phyloP scores from a whole-genome alignment of 2,329 filamentous ascomycete genomes.

The Neofusicoccum ribis region DNA sequence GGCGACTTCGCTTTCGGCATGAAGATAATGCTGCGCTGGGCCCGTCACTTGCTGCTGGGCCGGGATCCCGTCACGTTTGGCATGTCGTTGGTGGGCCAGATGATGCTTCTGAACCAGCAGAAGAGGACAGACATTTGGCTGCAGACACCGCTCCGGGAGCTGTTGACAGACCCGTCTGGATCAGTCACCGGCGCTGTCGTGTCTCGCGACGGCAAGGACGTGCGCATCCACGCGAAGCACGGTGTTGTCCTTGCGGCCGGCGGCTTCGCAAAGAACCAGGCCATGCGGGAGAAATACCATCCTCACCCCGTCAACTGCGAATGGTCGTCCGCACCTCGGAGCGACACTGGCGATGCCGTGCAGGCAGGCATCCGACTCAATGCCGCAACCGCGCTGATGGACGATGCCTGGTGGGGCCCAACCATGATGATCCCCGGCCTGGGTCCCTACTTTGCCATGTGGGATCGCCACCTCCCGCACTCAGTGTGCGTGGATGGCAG shows the following conservation, averaged over 20 bases:
- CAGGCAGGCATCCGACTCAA: slow-evolving; percentile 31
- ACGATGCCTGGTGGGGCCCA: slow-evolving; percentile 39
- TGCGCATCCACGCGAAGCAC: slow-evolving; percentile 27
- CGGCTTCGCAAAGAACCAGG: slow-evolving; percentile 37
- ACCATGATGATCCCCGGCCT: slow-evolving; percentile 31
- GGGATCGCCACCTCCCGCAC: slow-evolving; percentile 35
- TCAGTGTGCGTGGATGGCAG: slow-evolving; percentile 38
- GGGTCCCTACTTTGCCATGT: slow-evolving; percentile 26
- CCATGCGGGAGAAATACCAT: slow-evolving; percentile 32
- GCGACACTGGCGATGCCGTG: slow-evolving; percentile 33
- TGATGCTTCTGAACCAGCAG: slow-evolving; percentile 22
- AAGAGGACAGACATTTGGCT: slow-evolving; percentile 19
- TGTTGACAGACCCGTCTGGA: slow-evolving; percentile 22
- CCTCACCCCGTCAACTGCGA: slow-evolving; percentile 23
- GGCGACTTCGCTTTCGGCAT: not conserved
- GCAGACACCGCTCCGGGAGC: slow-evolving; percentile 20
- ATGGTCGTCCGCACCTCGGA: slow-evolving; percentile 30
- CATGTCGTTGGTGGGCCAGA: slow-evolving; percentile 22
- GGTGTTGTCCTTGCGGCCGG: slow-evolving; percentile 39
- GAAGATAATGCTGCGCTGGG: not conserved
- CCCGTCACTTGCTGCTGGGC: not conserved
- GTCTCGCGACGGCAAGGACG: slow-evolving; percentile 25
- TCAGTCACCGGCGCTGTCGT: slow-evolving; percentile 30
- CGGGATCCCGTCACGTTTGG: slow-evolving; percentile 24
- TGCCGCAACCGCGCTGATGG: slow-evolving; percentile 34